A percentile compares a stretch with the other conserved stretches of the same genome.
Conservation (phyloP, 208 protist species). For the Wallacemonas sp. region DNA sequence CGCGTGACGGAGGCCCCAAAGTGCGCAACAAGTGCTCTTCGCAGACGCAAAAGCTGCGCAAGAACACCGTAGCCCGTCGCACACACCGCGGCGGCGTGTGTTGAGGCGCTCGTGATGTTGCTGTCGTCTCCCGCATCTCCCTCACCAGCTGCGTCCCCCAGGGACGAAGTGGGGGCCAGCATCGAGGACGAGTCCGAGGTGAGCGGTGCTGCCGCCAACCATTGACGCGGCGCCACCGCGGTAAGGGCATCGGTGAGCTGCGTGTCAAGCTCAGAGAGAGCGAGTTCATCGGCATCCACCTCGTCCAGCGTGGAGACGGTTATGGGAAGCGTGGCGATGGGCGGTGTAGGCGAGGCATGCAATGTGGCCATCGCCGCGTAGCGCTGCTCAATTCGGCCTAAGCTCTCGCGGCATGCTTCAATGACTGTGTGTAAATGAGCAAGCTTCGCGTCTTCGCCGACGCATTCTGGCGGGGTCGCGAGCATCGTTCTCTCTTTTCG, state of each 20-base stretch:
- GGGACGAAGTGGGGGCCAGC: too few species aligned
- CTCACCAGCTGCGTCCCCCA: neutral
- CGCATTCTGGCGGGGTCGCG: too few species aligned
- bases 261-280: neutral
- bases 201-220: neutral
- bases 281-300: neutral
- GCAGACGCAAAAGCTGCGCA: conserved; percentile 18
- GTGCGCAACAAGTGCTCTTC: conserved; percentile 12
- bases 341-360: neutral
- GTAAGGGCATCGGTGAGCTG: neutral
- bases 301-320: too few species aligned
- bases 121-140: neutral
- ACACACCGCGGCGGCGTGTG: conserved; percentile 7
- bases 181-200: too few species aligned
- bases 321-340: neutral
- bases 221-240: neutral
- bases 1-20: neutral
- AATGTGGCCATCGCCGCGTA: too few species aligned
- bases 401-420: too few species aligned
- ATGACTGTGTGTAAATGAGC: too few species aligned
- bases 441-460: too few species aligned
- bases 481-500: neutral
- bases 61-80: conserved; percentile 14
- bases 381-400: too few species aligned
- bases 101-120: too few species aligned